Conservation (phyloP, 768 basidiomycete species). For the Mycena galericulata region DNA sequence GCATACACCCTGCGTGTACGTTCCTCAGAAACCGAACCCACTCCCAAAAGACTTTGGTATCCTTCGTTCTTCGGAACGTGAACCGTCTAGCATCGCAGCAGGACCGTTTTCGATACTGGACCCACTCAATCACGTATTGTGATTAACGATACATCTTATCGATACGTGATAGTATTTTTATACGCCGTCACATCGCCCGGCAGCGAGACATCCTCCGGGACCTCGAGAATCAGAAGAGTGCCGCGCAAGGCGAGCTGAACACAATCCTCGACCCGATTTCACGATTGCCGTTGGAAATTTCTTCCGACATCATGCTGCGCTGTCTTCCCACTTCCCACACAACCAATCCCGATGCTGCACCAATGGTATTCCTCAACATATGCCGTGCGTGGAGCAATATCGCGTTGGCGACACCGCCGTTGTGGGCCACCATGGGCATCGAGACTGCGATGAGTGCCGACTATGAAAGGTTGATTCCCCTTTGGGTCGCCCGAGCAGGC, state of each 20-base stretch:
- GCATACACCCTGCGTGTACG: not conserved
- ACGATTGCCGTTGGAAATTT: conserved; percentile 7
- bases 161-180: conserved; percentile 13
- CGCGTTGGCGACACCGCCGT: not conserved
- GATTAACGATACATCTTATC: conserved; percentile 1
- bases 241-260: conserved; percentile 1
- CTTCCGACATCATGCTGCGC: conserved; percentile 2
- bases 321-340: not conserved
- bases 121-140: conserved; percentile 3
- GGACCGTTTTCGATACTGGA: not conserved
- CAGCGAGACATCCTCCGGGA: conserved; percentile 1
- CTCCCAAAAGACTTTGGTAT: not conserved
- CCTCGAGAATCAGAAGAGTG: not conserved
- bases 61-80: not conserved
- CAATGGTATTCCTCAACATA: not conserved
- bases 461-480: no score
- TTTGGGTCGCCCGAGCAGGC: no score
- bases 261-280: not conserved
- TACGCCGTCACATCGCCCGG: conserved; percentile 12
- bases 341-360: not conserved
- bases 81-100: not conserved
- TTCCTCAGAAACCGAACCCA: conserved; percentile 1
- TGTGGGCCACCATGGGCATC: conserved; percentile 2
- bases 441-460: no score
- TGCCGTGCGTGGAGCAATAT: conserved; percentile 4